Conservation (phyloP, 1,284 basidiomycete species). For the Rhodotorula mucilaginosa region DNA sequence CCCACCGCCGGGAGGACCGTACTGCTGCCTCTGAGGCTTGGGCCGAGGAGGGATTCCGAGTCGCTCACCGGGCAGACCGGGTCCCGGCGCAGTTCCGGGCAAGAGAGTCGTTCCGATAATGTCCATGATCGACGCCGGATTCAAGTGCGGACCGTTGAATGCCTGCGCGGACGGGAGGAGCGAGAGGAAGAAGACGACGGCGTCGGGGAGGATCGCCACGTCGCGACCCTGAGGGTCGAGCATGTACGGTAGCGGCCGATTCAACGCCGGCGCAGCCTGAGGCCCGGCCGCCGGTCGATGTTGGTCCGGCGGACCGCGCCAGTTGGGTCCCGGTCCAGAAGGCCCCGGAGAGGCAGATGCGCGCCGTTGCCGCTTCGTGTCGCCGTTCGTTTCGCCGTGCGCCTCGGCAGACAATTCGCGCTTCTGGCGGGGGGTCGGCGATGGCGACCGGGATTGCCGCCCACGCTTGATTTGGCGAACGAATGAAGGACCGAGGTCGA, state of each 20-base stretch:
- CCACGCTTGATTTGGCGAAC: slow-evolving; percentile 12
- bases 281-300: slow-evolving; percentile 46
- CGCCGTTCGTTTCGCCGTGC: slow-evolving; percentile 47
- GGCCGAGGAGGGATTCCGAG: slow-evolving; percentile 38
- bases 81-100: slow-evolving; percentile 37
- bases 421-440: slow-evolving; percentile 19
- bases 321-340: slow-evolving; percentile 8
- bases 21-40: slow-evolving; percentile 20
- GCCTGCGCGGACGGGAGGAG: slow-evolving; percentile 65
- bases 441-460: slow-evolving; percentile 10
- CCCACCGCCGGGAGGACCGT: slow-evolving; percentile 1
- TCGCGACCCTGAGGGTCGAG: slow-evolving; percentile 35
- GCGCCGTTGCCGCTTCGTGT: slow-evolving; percentile 15
- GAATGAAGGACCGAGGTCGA: slow-evolving; percentile 66
- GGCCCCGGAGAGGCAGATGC: slow-evolving; percentile 48
- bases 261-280: slow-evolving; percentile 52
- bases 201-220: slow-evolving; percentile 58
- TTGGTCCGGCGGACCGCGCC: not conserved
- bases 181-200: slow-evolving; percentile 76
- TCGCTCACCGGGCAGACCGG: slow-evolving; percentile 36
- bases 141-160: slow-evolving; percentile 62
- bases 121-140: slow-evolving; percentile 38
- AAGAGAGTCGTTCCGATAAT: slow-evolving; percentile 37
- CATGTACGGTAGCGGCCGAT: slow-evolving; percentile 33
- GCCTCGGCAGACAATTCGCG: slow-evolving; percentile 53